These are phyloP conservation scores for Nemania bipapillata DNA, from an alignment of 2,329 filamentous ascomycete species.

Conservation along the genomic window DNA sequence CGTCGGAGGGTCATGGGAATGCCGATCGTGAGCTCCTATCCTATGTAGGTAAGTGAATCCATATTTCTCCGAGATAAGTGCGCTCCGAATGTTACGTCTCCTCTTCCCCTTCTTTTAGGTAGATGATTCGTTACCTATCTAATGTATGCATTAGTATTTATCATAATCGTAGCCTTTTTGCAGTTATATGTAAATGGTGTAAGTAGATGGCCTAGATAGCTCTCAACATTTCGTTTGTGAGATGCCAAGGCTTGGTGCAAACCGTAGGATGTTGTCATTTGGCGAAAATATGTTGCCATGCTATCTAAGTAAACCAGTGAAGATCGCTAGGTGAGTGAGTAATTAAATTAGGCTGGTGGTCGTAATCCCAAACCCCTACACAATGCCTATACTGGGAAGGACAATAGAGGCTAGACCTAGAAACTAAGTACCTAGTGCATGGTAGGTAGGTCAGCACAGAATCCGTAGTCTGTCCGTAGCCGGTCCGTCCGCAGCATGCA, in stretches of 20 bases:
- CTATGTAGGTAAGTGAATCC: too few species aligned
- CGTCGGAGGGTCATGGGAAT: neutral
- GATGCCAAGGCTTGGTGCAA: slow-evolving; percentile 19
- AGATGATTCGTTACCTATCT: too few species aligned
- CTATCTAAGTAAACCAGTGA: neutral
- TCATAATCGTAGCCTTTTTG: too few species aligned
- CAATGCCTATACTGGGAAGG: neutral
- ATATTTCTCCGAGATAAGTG: neutral
- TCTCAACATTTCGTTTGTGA: neutral
- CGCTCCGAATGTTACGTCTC: too few species aligned
- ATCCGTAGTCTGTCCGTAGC: neutral
- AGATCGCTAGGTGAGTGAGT: neutral
- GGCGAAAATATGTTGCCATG: slow-evolving; percentile 24
- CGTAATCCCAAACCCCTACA: neutral
- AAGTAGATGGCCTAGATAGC: too few species aligned
- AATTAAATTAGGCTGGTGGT: neutral
- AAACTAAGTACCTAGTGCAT: too few species aligned
- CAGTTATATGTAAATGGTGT: too few species aligned
- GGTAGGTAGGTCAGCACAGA: too few species aligned
- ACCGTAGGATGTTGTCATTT: slow-evolving; percentile 25
- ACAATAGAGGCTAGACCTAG: too few species aligned
- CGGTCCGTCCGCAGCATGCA: neutral
- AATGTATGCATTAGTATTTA: too few species aligned
- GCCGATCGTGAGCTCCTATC: slow-evolving; percentile 3
- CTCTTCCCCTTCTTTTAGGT: too few species aligned